These are phyloP conservation scores for Suillus subluteus DNA, from an alignment of 768 basidiomycete species.

Conservation along the genomic window DNA sequence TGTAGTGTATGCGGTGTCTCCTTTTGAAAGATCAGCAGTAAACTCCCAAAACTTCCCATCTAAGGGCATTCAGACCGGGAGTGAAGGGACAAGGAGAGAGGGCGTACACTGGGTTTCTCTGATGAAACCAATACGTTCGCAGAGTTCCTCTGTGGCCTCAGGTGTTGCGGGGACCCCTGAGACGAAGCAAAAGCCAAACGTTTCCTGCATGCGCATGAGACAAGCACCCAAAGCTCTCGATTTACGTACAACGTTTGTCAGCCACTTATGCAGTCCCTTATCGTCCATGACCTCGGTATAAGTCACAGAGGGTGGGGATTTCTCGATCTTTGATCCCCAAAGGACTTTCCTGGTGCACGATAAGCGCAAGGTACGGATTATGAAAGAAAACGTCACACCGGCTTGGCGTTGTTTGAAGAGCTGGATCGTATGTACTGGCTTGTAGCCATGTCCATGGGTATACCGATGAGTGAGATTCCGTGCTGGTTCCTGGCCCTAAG, in stretches of 20 bases:
- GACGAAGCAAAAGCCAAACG: slow-evolving; percentile 89
- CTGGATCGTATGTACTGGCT: slow-evolving; percentile 80
- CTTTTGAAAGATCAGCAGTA: slow-evolving; percentile 86
- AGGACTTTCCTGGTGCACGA: slow-evolving; percentile 55
- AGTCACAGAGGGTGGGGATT: slow-evolving; percentile 72
- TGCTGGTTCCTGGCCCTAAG: slow-evolving; percentile 28
- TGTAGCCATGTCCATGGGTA: slow-evolving; percentile 90
- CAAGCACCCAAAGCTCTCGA: neutral
- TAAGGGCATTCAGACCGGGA: slow-evolving; percentile 47
- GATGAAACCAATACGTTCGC: slow-evolving; percentile 81
- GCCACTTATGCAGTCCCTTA: slow-evolving; percentile 76
- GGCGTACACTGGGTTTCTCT: slow-evolving; percentile 77
- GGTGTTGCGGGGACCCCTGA: slow-evolving; percentile 78
- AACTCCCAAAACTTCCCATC: slow-evolving; percentile 99
- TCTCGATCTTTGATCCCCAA: slow-evolving; percentile 80
- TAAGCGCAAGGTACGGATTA: neutral
- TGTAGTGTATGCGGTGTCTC: slow-evolving; percentile 94
- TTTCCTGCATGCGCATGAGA: slow-evolving; percentile 53
- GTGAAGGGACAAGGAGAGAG: slow-evolving; percentile 4
- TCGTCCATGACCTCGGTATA: slow-evolving; percentile 78
- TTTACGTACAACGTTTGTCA: slow-evolving; percentile 71
- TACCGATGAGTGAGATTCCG: slow-evolving; percentile 70
- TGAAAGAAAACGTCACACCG: slow-evolving; percentile 45
- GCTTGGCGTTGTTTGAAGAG: slow-evolving; percentile 32
- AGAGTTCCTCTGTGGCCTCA: slow-evolving; percentile 82